Evolutionary conservation across 148 eudicot genomes (phyloP), one percentile per base, ranked within the genome.

Genomic region (Rhododendron henanense): DNA sequence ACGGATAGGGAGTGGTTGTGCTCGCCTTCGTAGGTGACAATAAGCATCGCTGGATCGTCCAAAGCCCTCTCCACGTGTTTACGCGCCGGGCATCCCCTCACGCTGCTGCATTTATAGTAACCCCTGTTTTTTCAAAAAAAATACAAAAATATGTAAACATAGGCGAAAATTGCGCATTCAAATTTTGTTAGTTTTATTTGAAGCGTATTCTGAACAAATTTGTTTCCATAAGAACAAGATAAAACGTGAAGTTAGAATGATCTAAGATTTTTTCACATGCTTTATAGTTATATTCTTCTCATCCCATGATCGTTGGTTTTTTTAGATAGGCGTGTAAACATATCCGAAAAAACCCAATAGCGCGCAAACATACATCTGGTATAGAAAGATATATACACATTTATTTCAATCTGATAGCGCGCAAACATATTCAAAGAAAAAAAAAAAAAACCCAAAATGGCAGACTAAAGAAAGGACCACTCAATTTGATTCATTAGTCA

Each of bases 11-110:
- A 83, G 86, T 96, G 99, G 83, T 92, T 94, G 90, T 96, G 99
- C 23, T 95, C 99, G 16, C 96, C 99, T 95, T 96, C 99, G 79
- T 96, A 96, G 3, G 99, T 96, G 1, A 96, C 97, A 6, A 95
- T 89, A 77, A 96, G 89, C 98, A 96, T 96, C 10, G 89, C 88
- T 14, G 98, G 91, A 89, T 96, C 97, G 37, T 96, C 99, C 85
- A 92, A 78, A 14, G 97, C 99, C 67, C 98, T 93, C 89, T 96
- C 99, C 65, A 96, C 99, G 85, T 96, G 99, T 85, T 96, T 96
- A 6, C 99, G 90, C 0, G 99, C 99, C 0, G 99, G 98, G 57
- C 99, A 96, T 6, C 98, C 99, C 89, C 98, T 89, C 45, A 96
- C 92, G 35, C 96, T 96, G 85, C 99, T 96, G 84, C 99, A 96